Evolutionary conservation across 805 yeast genomes (phyloP).

Genomic region (Nakazawaea ishiwadae): DNA sequence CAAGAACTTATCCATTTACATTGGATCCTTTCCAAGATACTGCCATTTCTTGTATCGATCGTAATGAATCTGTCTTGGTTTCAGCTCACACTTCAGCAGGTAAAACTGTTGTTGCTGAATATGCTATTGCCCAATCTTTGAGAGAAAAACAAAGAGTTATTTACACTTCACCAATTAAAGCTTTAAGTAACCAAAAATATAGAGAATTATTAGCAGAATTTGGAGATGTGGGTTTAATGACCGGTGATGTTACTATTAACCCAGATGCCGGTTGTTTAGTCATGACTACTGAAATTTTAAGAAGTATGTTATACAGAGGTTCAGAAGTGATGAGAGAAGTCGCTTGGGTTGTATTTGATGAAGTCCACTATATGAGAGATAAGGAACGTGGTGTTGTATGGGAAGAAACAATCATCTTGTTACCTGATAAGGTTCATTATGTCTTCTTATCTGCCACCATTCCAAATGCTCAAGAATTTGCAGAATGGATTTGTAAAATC

Average conservation of each 20-base stretch:
- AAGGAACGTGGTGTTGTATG: slow-evolving; percentile 98
- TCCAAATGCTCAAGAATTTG: slow-evolving; percentile 97
- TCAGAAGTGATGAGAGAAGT: slow-evolving; percentile 98
- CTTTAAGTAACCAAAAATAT: slow-evolving; percentile 89
- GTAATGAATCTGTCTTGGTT: slow-evolving; percentile 90
- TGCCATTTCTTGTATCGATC: slow-evolving; percentile 91
- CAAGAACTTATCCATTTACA: slow-evolving; percentile 86
- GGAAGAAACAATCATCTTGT: slow-evolving; percentile 95
- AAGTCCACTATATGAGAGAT: slow-evolving; percentile 98
- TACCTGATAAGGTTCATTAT: slow-evolving; percentile 94
- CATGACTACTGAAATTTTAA: slow-evolving; percentile 97
- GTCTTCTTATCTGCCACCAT: slow-evolving; percentile 94
- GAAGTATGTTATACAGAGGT: slow-evolving; percentile 96
- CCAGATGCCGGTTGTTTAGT: slow-evolving; percentile 98
- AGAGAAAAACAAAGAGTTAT: slow-evolving; percentile 90
- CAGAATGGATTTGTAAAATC: slow-evolving; percentile 96
- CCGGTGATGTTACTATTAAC: slow-evolving; percentile 98
- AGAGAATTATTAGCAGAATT: slow-evolving; percentile 89
- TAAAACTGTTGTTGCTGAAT: slow-evolving; percentile 95
- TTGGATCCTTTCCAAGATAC: slow-evolving; percentile 98
- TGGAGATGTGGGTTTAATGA: slow-evolving; percentile 97
- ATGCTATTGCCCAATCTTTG: slow-evolving; percentile 93
- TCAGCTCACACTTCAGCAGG: slow-evolving; percentile 99
- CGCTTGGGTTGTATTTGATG: slow-evolving; percentile 98
- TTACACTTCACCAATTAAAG: slow-evolving; percentile 93